These are phyloP conservation scores for Penicillium silybi DNA, from an alignment of 495 filamentous ascomycete species.

Conservation along the genomic window DNA sequence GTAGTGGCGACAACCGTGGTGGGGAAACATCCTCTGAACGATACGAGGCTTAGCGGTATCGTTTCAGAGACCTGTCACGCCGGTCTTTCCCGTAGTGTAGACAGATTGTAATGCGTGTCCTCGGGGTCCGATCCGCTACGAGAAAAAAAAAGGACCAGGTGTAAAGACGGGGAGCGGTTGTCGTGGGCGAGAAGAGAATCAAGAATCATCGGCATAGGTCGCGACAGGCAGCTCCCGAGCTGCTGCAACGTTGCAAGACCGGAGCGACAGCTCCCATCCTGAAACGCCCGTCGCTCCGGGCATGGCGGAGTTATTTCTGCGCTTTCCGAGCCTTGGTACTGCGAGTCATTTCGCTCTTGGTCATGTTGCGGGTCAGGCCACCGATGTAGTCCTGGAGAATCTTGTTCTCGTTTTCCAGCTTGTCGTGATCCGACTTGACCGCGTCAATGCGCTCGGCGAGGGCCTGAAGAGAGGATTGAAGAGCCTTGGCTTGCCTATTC, in stretches of 20 bases:
- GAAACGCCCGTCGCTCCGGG: constrained; percentile 2
- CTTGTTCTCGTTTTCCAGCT: constrained; percentile 89
- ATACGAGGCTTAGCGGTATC: not conserved
- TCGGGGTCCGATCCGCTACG: not conserved
- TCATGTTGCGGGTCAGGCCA: constrained; percentile 51
- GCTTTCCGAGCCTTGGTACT: constrained; percentile 45
- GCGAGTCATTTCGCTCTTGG: constrained; percentile 45
- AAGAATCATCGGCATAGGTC: constrained; percentile 3
- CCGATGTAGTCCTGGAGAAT: constrained; percentile 84
- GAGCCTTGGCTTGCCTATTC: constrained; percentile 73
- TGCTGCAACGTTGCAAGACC: constrained; percentile 3
- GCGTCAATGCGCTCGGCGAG: constrained; percentile 89
- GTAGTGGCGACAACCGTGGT: constrained; percentile 15
- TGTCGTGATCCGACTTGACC: constrained; percentile 91
- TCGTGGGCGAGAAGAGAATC: constrained; percentile 13
- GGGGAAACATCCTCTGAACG: not conserved
- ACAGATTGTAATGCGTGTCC: not conserved
- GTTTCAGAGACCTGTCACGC: not conserved
- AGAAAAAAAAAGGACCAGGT: not conserved
- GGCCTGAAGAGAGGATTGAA: constrained; percentile 83
- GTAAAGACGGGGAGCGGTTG: not conserved
- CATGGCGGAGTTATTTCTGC: constrained; percentile 32
- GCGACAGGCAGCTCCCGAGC: constrained; percentile 5
- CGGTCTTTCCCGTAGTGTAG: not conserved
- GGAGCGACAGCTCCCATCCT: constrained; percentile 2